Evolutionary conservation across 2,329 filamentous ascomycete genomes (phyloP).

Genomic region (Aspergillus alliaceus): DNA sequence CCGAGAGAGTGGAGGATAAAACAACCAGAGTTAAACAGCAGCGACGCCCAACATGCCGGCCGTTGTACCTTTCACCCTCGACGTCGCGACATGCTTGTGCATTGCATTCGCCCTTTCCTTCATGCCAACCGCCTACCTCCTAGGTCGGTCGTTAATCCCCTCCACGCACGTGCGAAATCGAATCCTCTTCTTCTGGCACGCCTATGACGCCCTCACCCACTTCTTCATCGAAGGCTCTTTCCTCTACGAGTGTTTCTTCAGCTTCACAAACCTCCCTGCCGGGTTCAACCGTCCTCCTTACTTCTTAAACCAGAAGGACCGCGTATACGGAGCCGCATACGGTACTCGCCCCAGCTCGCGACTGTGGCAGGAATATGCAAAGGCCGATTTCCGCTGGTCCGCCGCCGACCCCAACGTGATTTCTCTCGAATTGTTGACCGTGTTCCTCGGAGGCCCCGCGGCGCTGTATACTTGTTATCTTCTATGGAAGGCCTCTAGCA

Average conservation of each 20-base stretch:
- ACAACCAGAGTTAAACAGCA: background rate
- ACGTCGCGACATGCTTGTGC: conserved; percentile 53
- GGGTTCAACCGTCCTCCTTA: conserved; percentile 36
- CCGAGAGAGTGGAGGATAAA: background rate
- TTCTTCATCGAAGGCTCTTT: conserved; percentile 87
- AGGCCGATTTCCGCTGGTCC: conserved; percentile 63
- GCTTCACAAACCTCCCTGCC: conserved; percentile 50
- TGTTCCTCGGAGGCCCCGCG: conserved; percentile 58
- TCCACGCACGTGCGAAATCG: conserved; percentile 59
- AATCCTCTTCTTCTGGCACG: conserved; percentile 89
- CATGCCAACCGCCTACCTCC: conserved; percentile 53
- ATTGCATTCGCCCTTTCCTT: conserved; percentile 56
- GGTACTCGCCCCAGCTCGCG: conserved; percentile 54
- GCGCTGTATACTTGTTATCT: conserved; percentile 59
- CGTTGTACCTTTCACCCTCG: conserved; percentile 35
- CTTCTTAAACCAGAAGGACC: conserved; percentile 55
- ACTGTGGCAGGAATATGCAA: conserved; percentile 67
- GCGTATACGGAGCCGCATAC: conserved; percentile 61
- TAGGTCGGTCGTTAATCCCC: conserved; percentile 54
- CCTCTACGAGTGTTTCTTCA: conserved; percentile 92
- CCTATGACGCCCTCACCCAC: conserved; percentile 90
- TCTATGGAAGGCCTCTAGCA: conserved; percentile 37
- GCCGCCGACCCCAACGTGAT: conserved; percentile 60
- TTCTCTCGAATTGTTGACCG: conserved; percentile 61
- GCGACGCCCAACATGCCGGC: conserved; percentile 15